Conservation (phyloP, 1,284 basidiomycete species). For the Fomitopsis pinicola region DNA sequence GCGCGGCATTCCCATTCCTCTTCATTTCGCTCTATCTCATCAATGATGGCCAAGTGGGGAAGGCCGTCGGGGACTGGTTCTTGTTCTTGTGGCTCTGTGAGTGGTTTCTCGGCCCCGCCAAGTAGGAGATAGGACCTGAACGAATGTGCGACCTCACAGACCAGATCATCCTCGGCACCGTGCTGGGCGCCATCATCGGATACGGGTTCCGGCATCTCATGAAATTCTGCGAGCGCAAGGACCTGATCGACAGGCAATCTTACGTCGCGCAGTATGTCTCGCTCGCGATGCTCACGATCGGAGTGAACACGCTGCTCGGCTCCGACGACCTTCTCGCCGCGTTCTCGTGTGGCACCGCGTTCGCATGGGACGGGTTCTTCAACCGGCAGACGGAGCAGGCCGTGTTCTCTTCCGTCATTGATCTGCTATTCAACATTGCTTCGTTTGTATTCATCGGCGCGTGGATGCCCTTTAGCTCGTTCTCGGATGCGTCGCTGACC, state of each 20-base stretch:
- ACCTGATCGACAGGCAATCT: slow-evolving; percentile 94
- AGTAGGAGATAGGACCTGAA: not conserved
- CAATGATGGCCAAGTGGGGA: slow-evolving; percentile 60
- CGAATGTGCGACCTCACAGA: slow-evolving; percentile 40
- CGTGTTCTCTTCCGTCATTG: slow-evolving; percentile 95
- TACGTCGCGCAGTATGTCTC: slow-evolving; percentile 80
- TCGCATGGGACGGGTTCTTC: slow-evolving; percentile 99
- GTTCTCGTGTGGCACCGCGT: slow-evolving; percentile 93
- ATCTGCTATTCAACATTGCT: slow-evolving; percentile 86
- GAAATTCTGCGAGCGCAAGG: slow-evolving; percentile 89
- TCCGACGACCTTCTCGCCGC: slow-evolving; percentile 92
- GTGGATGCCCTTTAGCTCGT: slow-evolving; percentile 88
- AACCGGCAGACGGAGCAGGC: slow-evolving; percentile 94
- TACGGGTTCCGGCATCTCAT: slow-evolving; percentile 87
- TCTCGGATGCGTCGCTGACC: slow-evolving; percentile 60
- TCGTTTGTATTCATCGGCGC: slow-evolving; percentile 92
- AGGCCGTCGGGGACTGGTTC: slow-evolving; percentile 81
- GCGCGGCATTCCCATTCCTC: slow-evolving; percentile 95
- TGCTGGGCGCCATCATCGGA: slow-evolving; percentile 81
- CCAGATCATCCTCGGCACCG: slow-evolving; percentile 77
- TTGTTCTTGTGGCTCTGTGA: slow-evolving; percentile 79
- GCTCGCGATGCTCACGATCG: slow-evolving; percentile 78
- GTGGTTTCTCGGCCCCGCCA: slow-evolving; percentile 28
- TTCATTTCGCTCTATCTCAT: slow-evolving; percentile 91
- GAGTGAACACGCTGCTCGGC: slow-evolving; percentile 82